Conservation (phyloP, 768 basidiomycete species). For the Tephrocybe sp. region DNA sequence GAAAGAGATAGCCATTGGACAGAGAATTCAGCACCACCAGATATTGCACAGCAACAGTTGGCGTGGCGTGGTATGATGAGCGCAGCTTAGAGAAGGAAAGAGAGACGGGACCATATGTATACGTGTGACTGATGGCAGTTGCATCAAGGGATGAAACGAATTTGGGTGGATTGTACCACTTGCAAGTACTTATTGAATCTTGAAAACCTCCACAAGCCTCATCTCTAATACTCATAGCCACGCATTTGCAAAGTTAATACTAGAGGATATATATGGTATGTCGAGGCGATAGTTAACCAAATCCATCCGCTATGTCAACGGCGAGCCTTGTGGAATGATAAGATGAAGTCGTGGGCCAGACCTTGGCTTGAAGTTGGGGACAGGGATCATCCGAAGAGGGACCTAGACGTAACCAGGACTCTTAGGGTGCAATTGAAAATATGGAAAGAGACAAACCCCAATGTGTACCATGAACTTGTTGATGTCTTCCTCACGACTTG, state of each 20-base stretch:
- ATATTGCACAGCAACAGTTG: constrained; percentile 21
- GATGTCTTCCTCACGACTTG: constrained; percentile 33
- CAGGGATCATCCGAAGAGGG: constrained; percentile 39
- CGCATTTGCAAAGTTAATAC: too few relatives aligned
- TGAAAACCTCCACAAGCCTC: too few relatives aligned
- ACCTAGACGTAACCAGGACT: constrained; percentile 23
- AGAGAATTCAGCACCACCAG: constrained; percentile 1
- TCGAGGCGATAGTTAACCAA: too few relatives aligned
- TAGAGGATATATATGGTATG: too few relatives aligned
- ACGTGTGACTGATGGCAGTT: not conserved
- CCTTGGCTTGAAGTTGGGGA: constrained; percentile 25
- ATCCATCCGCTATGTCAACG: not conserved
- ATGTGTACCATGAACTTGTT: constrained; percentile 47
- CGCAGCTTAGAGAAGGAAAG: constrained; percentile 13
- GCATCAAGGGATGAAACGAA: constrained; percentile 8
- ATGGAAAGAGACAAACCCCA: constrained; percentile 32
- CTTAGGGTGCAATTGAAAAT: not conserved
- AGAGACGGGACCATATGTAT: not conserved
- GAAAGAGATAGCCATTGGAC: constrained; percentile 19
- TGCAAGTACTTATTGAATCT: too few relatives aligned
- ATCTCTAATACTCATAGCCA: too few relatives aligned
- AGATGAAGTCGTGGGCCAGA: constrained; percentile 15
- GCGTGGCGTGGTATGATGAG: constrained; percentile 10
- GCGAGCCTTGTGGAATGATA: constrained; percentile 17
- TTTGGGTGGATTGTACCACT: too few relatives aligned